Conservation (phyloP, 768 basidiomycete genomes). For the Boletus rubroflammeus region DNA sequence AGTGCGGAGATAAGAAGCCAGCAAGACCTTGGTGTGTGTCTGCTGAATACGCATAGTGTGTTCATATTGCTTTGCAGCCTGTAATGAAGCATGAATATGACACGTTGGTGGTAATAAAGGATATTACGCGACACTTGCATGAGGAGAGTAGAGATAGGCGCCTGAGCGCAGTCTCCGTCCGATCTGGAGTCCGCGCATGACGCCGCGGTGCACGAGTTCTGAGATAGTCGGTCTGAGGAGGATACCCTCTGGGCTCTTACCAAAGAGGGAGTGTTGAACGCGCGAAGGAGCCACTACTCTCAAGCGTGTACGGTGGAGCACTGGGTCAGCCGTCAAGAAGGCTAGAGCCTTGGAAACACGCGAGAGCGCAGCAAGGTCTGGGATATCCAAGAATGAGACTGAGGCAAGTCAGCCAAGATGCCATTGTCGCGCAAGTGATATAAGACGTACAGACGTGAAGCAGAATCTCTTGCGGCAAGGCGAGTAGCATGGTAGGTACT, state of each 20-base stretch:
- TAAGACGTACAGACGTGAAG: slow-evolving; percentile 54
- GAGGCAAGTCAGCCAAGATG: neutral
- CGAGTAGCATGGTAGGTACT: slow-evolving; percentile 18
- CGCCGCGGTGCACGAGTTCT: slow-evolving; percentile 66
- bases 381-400: slow-evolving; percentile 74
- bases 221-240: slow-evolving; percentile 59
- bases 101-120: neutral
- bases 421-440: neutral
- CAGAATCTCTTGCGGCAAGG: slow-evolving; percentile 53
- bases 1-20: slow-evolving; percentile 53
- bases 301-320: slow-evolving; percentile 60
- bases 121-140: slow-evolving; percentile 35
- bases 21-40: slow-evolving; percentile 46
- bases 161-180: slow-evolving; percentile 67
- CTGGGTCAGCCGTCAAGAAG: slow-evolving; percentile 54
- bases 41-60: slow-evolving; percentile 51
- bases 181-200: slow-evolving; percentile 64
- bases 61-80: slow-evolving; percentile 72
- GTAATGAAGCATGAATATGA: slow-evolving; percentile 10
- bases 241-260: slow-evolving; percentile 49
- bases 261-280: slow-evolving; percentile 62
- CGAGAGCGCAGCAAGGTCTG: slow-evolving; percentile 58
- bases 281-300: slow-evolving; percentile 64
- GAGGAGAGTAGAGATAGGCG: slow-evolving; percentile 58
- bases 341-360: slow-evolving; percentile 46